Evolutionary conservation across 768 basidiomycete genomes (phyloP).

Genomic region (Tricholoma sp.): DNA sequence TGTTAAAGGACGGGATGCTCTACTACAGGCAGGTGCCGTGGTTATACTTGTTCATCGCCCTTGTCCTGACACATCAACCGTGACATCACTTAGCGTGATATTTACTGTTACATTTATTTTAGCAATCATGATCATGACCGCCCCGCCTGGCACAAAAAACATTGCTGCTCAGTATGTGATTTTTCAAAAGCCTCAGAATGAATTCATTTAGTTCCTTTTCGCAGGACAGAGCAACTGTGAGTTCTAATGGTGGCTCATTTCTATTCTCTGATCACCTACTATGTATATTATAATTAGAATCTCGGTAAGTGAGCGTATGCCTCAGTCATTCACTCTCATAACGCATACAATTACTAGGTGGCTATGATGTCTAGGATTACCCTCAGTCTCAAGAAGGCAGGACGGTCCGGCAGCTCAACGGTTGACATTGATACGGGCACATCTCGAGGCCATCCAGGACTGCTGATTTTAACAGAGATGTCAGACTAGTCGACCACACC

Average conservation of each 20-base stretch:
- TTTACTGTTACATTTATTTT: slow-evolving; percentile 21
- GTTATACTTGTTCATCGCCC: background rate
- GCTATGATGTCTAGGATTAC: slow-evolving; percentile 27
- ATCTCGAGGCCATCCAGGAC: too few species aligned
- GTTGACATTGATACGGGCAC: too few species aligned
- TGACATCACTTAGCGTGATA: slow-evolving; percentile 12
- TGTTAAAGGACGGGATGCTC: slow-evolving; percentile 23
- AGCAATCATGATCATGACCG: slow-evolving; percentile 24
- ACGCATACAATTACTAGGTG: slow-evolving; percentile 1
- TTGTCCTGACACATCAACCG: background rate
- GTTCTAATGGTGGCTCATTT: background rate
- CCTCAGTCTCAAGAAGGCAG: slow-evolving; percentile 7
- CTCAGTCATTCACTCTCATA: background rate
- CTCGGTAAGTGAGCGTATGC: background rate
- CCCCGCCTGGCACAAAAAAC: slow-evolving; percentile 22
- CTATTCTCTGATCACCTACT: background rate
- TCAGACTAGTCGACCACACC: too few species aligned
- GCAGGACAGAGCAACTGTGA: slow-evolving; percentile 1
- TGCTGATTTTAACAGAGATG: too few species aligned
- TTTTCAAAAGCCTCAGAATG: background rate
- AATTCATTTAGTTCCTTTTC: slow-evolving; percentile 1
- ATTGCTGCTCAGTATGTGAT: slow-evolving; percentile 24
- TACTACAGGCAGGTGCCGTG: slow-evolving; percentile 2
- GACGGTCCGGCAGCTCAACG: background rate
- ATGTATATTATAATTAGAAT: background rate